Base-by-base conservation (phyloP, 352 stramenopile species). In the Phytophthora sp. region DNA sequence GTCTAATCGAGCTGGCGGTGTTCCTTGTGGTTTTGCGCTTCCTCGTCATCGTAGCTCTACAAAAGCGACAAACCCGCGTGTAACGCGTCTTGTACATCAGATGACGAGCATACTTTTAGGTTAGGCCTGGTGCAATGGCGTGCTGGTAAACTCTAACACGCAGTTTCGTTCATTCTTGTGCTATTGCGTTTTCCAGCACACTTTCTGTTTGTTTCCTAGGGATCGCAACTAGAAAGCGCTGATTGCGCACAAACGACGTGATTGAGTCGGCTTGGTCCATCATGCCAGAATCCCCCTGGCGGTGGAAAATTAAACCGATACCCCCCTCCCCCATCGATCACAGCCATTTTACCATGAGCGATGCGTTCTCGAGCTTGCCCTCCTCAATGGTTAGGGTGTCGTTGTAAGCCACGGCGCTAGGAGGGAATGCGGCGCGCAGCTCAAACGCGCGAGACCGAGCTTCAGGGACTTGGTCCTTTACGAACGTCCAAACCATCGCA, bases 301-400 rank as follows among this genome's bases (percentile, higher is more conserved):
- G n/a, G n/a, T n/a, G n/a, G n/a, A n/a, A n/a, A n/a, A n/a, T n/a
- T n/a, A n/a, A n/a, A n/a, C n/a, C n/a, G n/a, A n/a, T n/a, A n/a
- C n/a, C n/a, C n/a, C n/a, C n/a, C n/a, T 21, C 15, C 35, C 23
- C 35, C 13, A 38, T 18, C n/a, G 17, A 45, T 74, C 44, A 78
- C 15, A 78, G 61, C 87, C 87, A 95, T 42, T 92, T 83, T 62
- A 95, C 72, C 70, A 90, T 88, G 34, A 95, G 68, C 49, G 83
- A 87, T 35, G 84, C 82, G 54, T 92, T 92, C 44, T 84, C 81
- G 9, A 95, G 76, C 37, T 90, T 79, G 21, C 81, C 69, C 31
- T 91, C 83, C 32, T 75, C 71, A 37, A 95, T 78, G 15, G 79
- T 79, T 12, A 74, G 54, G 1, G 75, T 72, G 6, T 91, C 81